phyloP scores from a whole-genome alignment of 805 yeast species.

The Yamadazyma insecticola region DNA sequence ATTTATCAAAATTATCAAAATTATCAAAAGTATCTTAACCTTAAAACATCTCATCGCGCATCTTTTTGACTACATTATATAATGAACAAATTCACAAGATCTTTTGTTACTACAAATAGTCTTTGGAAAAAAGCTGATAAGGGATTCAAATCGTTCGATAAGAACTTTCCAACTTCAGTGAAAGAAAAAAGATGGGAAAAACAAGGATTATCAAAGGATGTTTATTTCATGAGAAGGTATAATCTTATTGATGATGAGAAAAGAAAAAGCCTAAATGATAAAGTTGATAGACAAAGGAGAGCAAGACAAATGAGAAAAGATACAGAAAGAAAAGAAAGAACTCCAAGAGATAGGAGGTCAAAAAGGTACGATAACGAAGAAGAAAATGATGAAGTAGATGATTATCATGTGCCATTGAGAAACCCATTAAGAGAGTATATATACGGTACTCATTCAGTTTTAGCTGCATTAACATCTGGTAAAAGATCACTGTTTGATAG shows the following conservation, averaged over 20 bases:
- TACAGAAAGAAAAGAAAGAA: background rate
- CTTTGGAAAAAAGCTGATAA: too few relatives aligned
- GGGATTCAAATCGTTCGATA: too few relatives aligned
- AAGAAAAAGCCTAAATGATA: conserved; percentile 5
- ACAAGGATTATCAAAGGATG: conserved; percentile 32
- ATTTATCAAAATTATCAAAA: too few relatives aligned
- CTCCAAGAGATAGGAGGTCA: background rate
- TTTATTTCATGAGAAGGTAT: conserved; percentile 33
- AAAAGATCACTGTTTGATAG: conserved; percentile 51
- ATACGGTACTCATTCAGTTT: conserved; percentile 72
- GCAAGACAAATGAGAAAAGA: conserved; percentile 5
- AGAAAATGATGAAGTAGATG: background rate
- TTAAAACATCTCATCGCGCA: too few relatives aligned
- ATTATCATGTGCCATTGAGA: too few relatives aligned
- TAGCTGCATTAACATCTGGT: conserved; percentile 58
- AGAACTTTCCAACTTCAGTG: too few relatives aligned
- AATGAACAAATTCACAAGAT: too few relatives aligned
- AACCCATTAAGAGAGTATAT: conserved; percentile 48
- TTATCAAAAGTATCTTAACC: too few relatives aligned
- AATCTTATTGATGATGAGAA: conserved; percentile 12
- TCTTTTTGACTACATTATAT: too few relatives aligned
- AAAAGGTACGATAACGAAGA: background rate
- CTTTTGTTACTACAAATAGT: too few relatives aligned
- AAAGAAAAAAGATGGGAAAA: conserved; percentile 32
- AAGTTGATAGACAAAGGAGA: conserved; percentile 6